Evolutionary conservation across 192 early-diverging fungal genomes (phyloP), one percentile per base, ranked within the genome.

Genomic region (Dimargaris cristalligena): DNA sequence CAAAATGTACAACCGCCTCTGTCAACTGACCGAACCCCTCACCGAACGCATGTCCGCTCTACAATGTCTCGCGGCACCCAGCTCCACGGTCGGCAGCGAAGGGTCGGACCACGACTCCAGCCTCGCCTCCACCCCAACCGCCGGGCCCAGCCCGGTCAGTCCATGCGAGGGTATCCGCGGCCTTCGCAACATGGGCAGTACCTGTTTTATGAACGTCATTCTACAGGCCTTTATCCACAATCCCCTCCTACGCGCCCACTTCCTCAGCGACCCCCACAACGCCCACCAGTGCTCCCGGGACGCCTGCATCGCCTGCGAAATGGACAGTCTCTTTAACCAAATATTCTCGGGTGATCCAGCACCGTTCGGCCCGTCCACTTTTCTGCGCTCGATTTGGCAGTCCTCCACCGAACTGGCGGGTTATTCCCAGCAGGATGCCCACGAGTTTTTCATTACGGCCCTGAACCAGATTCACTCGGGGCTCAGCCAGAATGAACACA

Each of bases 181-280:
- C 20, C 68, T 94, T 52, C 68, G 77, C 33, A 98, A 98, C 60
- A 79, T 98, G 74, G 94, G 94, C 18, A 84, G 86, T 0, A 98
- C 94, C 0, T 98, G 94, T 65, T 98, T 91, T 62, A 91, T 98
- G 80, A 92, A 89, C 67, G 88, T 86, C 4, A 84, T 98, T 26
- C 72, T 98, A 44, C 94, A 98, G 67, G 79, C 85, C 22, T 78
- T 98, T 58, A 72, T 88, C 20, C 91, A 95, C 66, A 98, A 98
- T 65, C 94, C 93, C 26, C 60, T 94, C 20, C 65, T 98, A 47
- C 81, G 83, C 62, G 83, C 78, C 4, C 89, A 92, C 71, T 93
- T 97, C 64, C 72, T 98, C n/a, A 85, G 82, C 62, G 94, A 97
- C 67, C 80, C 78, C 44, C 94, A 98, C 61, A 85, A 80, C 59